Conservation (phyloP, 305 asterid genomes). For the Plantago coronopus region DNA sequence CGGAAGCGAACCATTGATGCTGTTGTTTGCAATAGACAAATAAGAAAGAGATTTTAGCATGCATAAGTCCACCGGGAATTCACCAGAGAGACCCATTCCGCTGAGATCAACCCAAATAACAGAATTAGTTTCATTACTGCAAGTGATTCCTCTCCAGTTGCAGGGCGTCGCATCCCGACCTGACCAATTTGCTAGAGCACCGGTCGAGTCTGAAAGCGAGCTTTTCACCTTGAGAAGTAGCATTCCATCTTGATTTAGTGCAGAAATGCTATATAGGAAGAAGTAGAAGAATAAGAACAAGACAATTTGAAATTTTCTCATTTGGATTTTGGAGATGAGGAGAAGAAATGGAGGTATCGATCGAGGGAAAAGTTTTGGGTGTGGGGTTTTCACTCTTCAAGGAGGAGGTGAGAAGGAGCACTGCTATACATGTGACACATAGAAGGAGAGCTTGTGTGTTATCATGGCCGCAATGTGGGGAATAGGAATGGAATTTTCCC, state of each 20-base stretch:
- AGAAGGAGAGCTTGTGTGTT: too few relatives aligned
- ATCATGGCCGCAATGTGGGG: too few relatives aligned
- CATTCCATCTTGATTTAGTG: conserved; percentile 53
- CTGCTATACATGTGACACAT: too few relatives aligned
- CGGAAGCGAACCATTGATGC: conserved; percentile 52
- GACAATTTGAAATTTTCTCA: too few relatives aligned
- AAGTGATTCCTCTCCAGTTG: conserved; percentile 72
- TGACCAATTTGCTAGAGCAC: conserved; percentile 49
- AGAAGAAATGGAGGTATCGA: too few relatives aligned
- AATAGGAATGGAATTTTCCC: too few relatives aligned
- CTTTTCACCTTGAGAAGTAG: conserved; percentile 37
- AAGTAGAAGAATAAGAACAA: conserved; percentile 8
- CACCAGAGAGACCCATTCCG: conserved; percentile 46
- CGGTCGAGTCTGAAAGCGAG: conserved; percentile 45
- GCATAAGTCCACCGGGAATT: conserved; percentile 57
- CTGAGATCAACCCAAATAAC: conserved; percentile 46
- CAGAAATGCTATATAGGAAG: conserved; percentile 18
- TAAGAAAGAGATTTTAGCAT: conserved; percentile 43
- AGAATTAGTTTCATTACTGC: conserved; percentile 30
- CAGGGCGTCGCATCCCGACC: conserved; percentile 56
- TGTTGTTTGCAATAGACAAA: conserved; percentile 43
- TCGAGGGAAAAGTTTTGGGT: too few relatives aligned
- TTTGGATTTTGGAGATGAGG: too few relatives aligned
- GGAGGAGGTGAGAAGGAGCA: too few relatives aligned
- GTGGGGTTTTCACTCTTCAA: too few relatives aligned